A percentile compares a stretch with the other conserved stretches of the same genome.
phyloP scores from a whole-genome alignment of 495 filamentous ascomycete genomes.

The Aspergillus egyptiacus region DNA sequence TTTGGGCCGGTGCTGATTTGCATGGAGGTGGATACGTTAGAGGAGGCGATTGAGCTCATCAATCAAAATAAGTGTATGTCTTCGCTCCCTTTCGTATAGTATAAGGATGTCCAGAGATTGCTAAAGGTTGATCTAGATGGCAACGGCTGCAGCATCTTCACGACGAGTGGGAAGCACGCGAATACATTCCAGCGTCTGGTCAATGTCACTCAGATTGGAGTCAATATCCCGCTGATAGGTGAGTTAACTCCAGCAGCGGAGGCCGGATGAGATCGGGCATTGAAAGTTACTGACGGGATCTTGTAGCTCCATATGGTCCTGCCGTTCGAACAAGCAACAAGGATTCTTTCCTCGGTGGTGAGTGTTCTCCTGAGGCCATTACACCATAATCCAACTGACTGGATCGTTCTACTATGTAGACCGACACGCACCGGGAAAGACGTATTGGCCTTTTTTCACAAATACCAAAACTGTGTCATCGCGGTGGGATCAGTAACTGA shows the following conservation, averaged over 20 bases:
- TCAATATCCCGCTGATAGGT: slow-evolving; percentile 30
- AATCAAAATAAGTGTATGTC: slow-evolving; percentile 27
- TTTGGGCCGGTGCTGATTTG: slow-evolving; percentile 30
- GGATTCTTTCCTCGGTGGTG: slow-evolving; percentile 26
- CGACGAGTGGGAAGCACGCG: slow-evolving; percentile 24
- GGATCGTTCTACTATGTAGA: too few relatives aligned
- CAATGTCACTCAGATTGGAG: slow-evolving; percentile 27
- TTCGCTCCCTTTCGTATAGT: too few relatives aligned
- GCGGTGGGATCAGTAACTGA: slow-evolving; percentile 27
- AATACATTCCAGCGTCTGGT: slow-evolving; percentile 23
- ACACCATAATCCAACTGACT: too few relatives aligned
- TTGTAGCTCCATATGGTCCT: slow-evolving; percentile 24
- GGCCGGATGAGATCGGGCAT: too few relatives aligned
- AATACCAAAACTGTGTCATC: slow-evolving; percentile 24
- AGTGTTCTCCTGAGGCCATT: background rate
- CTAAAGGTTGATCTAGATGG: slow-evolving; percentile 18
- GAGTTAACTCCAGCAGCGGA: too few relatives aligned
- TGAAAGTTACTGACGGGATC: too few relatives aligned
- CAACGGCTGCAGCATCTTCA: slow-evolving; percentile 26
- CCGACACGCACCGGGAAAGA: slow-evolving; percentile 25
- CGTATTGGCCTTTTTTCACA: slow-evolving; percentile 28
- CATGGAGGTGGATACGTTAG: slow-evolving; percentile 24
- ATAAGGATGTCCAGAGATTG: too few relatives aligned
- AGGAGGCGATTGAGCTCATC: slow-evolving; percentile 25
- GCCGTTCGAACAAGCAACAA: slow-evolving; percentile 27